Base-by-base conservation (phyloP, 495 filamentous ascomycete species). In the Aspergillus sclerotioniger region DNA sequence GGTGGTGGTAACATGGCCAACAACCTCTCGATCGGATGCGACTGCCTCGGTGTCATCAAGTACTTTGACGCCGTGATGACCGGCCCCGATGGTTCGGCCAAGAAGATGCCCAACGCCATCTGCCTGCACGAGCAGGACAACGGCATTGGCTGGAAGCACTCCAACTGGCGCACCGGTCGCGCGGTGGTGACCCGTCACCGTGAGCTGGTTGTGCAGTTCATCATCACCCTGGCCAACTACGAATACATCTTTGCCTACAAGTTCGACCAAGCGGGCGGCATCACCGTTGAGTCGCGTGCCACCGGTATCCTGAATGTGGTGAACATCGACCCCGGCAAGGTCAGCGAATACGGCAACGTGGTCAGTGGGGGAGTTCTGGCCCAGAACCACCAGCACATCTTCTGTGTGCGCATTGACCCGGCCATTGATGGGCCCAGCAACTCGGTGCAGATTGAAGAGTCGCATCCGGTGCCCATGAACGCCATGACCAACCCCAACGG, bases 271-370 rank as follows among this genome's bases (percentile, higher is more conserved):
- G 87, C 92, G 0, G 92, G 88, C 3, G 90, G 91, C 53, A 70
- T 96, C 54, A 80, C 81, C 1, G 89, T 94, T 56, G 92, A 97
- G 71, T 84, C 89, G 9, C 84, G 89, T 5, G 92, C 92, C 0
- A 96, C 92, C 0, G 92, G 92, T 3, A 91, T 97, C 58, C 76
- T 96, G 17, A 91, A 88, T 54, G 92, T 92, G 0, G 83, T 91
- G 53, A 91, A 92, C n/a, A 87, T 96, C 54, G 89, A 92, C 58
- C 86, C 82, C 28, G 72, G 71, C 51, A 78, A 78, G 61, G 62
- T 67, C 33, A 75, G 72, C 62, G 76, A 79, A 0, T 96, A 88
- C 72, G 92, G 92, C 35, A 97, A 91, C 12, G 81, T 94, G 12
- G 90, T 97, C 9, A 88, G 91, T 62, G 91, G 90, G 0, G 92